phyloP scores from a whole-genome alignment of 2,329 filamentous ascomycete genomes.

The Apiospora koreana region DNA sequence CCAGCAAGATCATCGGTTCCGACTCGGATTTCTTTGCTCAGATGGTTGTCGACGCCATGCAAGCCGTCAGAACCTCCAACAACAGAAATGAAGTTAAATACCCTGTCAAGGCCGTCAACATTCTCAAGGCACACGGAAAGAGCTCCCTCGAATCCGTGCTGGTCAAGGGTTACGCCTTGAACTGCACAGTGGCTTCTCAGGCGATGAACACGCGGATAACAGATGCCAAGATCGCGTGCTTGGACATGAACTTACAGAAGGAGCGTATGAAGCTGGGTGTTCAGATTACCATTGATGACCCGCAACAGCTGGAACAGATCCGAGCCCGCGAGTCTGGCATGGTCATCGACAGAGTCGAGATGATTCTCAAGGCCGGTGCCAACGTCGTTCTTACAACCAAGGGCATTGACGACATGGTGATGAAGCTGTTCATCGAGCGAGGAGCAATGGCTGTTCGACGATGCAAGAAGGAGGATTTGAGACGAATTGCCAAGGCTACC shows the following conservation, averaged over 20 bases:
- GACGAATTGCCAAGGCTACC: conserved; percentile 93
- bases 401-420: conserved; percentile 92
- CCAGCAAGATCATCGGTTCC: conserved; percentile 95
- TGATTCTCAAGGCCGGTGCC: conserved; percentile 96
- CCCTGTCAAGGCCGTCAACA: conserved; percentile 98
- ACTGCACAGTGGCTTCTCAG: conserved; percentile 98
- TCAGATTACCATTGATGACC: conserved; percentile 97
- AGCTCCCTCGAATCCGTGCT: conserved; percentile 83
- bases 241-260: conserved; percentile 99
- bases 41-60: conserved; percentile 96
- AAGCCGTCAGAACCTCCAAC: conserved; percentile 90
- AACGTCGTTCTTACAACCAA: conserved; percentile 98
- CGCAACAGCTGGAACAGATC: conserved; percentile 96
- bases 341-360: conserved; percentile 88
- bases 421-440: conserved; percentile 93
- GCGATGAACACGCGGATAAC: conserved; percentile 92
- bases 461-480: conserved; percentile 98
- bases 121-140: conserved; percentile 98
- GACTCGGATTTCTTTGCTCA: conserved; percentile 97
- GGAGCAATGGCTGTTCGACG: conserved; percentile 94
- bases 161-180: conserved; percentile 94
- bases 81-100: conserved; percentile 91
- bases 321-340: conserved; percentile 90
- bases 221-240: conserved; percentile 93
- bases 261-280: conserved; percentile 99